Base-by-base conservation (phyloP, 163 green algal species). In the Chloromonas sp. region DNA sequence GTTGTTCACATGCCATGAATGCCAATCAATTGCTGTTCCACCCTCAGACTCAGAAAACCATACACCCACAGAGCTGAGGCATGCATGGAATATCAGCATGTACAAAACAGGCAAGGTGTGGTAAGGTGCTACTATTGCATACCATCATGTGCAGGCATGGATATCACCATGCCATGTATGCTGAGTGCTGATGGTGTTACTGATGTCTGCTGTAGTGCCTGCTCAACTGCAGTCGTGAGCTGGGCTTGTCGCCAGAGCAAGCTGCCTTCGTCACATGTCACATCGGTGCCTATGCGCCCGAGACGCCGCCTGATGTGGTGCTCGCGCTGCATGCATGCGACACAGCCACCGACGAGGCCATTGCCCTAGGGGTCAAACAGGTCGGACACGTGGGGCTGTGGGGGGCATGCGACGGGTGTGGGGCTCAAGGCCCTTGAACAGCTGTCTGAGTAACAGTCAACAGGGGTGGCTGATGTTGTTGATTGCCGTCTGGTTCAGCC, bases 251-350 rank as follows among this genome's bases (percentile, higher is more conserved):
- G 2, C 58, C 76, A 58, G 14, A 70, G 14, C 36, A 81, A 1
- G 87, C 85, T 3, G 0, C 8, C 0, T 90, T 90, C 79, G 8
- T 79, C 2, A 83, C 87, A 11, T 61, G 66, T 1, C 15, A 82
- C 2, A 90, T 90, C 61, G 2, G 79, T 0, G 82, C 60, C 82
- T 85, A 74, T n/a, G 0, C 14, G 60, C 85, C 89, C 14, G 14
- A 85, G 14, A 15, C 60, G 14, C 85, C 78, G 2, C 91, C 91
- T 1, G 89, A 94, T 79, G 88, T 94, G 0, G 89, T 94, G 71
- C 59, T 95, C 0, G 92, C 92, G 58, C 87, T 95, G 77, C 92
- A 95, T 81, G 92, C 92, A 1, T 95, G 92, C 70, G 92, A 95
- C 86, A 94, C 91, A 0, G 92, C 92, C 13, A 95, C 90, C 0